Conservation (phyloP, 2,329 filamentous ascomycete species). For the Fusarium tjaetaba region DNA sequence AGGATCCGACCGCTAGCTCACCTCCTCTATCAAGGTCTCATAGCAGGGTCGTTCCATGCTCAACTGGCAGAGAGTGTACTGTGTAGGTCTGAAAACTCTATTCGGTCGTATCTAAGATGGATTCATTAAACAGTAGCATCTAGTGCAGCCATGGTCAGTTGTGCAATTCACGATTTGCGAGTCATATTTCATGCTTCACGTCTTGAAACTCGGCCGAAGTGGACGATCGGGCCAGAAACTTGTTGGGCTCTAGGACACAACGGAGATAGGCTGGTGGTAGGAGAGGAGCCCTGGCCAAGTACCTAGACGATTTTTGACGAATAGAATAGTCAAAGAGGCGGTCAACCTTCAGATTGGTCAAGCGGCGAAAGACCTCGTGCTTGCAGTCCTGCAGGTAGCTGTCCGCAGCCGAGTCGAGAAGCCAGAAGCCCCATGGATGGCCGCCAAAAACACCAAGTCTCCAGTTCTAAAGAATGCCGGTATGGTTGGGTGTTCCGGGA, state of each 20-base stretch:
- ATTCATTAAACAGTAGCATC: slow-evolving; percentile 40
- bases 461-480: slow-evolving; percentile 24
- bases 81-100: slow-evolving; percentile 34
- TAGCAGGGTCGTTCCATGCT: slow-evolving; percentile 38
- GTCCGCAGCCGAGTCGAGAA: slow-evolving; percentile 35
- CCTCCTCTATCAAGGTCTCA: slow-evolving; percentile 35
- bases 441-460: slow-evolving; percentile 23
- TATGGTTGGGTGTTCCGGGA: slow-evolving; percentile 24
- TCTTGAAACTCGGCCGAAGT: slow-evolving; percentile 12
- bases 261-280: slow-evolving; percentile 18
- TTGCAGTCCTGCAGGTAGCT: slow-evolving; percentile 36
- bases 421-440: slow-evolving; percentile 28
- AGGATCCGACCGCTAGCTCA: slow-evolving; percentile 32
- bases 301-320: slow-evolving; percentile 25
- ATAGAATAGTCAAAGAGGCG: slow-evolving; percentile 39
- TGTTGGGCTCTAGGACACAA: slow-evolving; percentile 25
- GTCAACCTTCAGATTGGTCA: slow-evolving; percentile 41
- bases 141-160: slow-evolving; percentile 37
- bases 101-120: slow-evolving; percentile 40
- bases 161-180: slow-evolving; percentile 35
- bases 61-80: slow-evolving; percentile 32
- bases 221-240: slow-evolving; percentile 22
- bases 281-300: slow-evolving; percentile 19
- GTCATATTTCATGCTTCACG: slow-evolving; percentile 35
- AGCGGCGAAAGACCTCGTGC: slow-evolving; percentile 28